Base-by-base conservation (phyloP, 306 rosid genomes). In the Oemleria cerasiformis region DNA sequence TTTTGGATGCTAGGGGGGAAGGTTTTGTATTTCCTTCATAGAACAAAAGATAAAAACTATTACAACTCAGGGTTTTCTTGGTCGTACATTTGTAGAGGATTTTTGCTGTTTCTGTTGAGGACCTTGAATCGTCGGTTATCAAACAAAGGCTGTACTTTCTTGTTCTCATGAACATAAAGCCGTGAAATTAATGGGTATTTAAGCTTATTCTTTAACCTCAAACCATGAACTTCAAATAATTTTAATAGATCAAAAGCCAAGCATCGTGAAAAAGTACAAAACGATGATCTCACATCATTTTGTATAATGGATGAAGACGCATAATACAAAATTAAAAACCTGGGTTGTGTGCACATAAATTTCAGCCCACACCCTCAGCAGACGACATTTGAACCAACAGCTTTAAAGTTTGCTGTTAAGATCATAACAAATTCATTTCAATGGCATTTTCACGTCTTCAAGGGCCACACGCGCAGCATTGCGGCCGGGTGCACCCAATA, bases 401-500 rank as follows among this genome's bases (percentile, higher is more conserved):
- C 17, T 19, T 19, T 30, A 4, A 30, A 42, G 49, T 59, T 13
- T 1, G 8, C 5, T 12, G 58, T 15, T 7, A 14, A 30, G 9
- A 56, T 6, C 1, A 8, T 2, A 8, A n/a, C 13, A 69, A 15
- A 25, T 13, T 76, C 70, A 68, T 63, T 7, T 43, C 6, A 47
- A 67, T 9, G 60, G 72, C 69, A 78, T 77, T 49, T 71, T 82
- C 47, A 83, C 51, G 56, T 91, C 91, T 78, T 82, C 81, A 59
- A 94, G 92, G 79, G 84, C 94, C 42, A 86, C 11, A 15, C n/a
- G 84, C n/a, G 97, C 97, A 41, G 96, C 94, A 63, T 93, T 93
- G 59, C 87, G 95, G 55, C 97, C 97, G 0, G 98, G 91, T 44
- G 97, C 97, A 7, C 97, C 97, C 97, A 93, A 91, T 69, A 93